Percentiles rank a stretch among this genome's conserved stretches.
These are phyloP conservation scores for Ustilago xerochloae DNA, from an alignment of 1,284 basidiomycete genomes.

Conservation along the genomic window DNA sequence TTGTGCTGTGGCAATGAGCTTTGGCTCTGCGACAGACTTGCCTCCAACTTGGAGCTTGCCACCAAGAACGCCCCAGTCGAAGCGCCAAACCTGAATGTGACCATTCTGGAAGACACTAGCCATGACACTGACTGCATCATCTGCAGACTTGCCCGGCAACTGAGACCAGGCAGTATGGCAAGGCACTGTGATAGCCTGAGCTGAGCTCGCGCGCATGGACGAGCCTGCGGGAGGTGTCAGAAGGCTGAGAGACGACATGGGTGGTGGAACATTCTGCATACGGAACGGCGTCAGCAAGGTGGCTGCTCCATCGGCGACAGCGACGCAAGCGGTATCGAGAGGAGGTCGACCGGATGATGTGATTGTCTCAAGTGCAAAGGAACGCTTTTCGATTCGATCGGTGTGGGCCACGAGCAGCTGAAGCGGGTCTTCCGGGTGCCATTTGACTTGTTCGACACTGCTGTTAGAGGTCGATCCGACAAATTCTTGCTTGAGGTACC, in stretches of 20 bases:
- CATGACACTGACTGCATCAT: conserved; percentile 72
- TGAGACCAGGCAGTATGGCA: conserved; percentile 74
- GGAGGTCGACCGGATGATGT: conserved; percentile 76
- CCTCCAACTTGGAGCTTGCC: conserved; percentile 40
- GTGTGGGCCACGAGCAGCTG: conserved; percentile 74
- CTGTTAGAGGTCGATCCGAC: neutral
- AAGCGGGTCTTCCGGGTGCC: conserved; percentile 87
- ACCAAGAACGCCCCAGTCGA: conserved; percentile 55
- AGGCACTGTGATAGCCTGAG: conserved; percentile 26
- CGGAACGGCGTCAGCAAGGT: conserved; percentile 91
- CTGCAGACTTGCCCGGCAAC: conserved; percentile 68
- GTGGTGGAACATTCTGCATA: conserved; percentile 91
- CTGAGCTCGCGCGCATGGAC: conserved; percentile 7
- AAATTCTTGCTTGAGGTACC: conserved; percentile 72
- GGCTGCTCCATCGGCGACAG: conserved; percentile 88
- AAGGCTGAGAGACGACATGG: conserved; percentile 85
- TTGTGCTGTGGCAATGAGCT: conserved; percentile 22
- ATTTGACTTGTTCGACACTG: conserved; percentile 74
- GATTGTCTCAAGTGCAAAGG: conserved; percentile 82
- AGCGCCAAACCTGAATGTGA: conserved; percentile 75
- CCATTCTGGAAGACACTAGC: conserved; percentile 74
- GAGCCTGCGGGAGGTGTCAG: conserved; percentile 61
- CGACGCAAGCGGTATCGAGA: conserved; percentile 83
- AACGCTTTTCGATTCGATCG: conserved; percentile 74
- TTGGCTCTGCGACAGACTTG: conserved; percentile 31